A percentile compares a stretch with the other conserved stretches of the same genome.
Evolutionary conservation across 2,329 filamentous ascomycete genomes (phyloP).

Genomic region (Ophiosphaerella korrae): DNA sequence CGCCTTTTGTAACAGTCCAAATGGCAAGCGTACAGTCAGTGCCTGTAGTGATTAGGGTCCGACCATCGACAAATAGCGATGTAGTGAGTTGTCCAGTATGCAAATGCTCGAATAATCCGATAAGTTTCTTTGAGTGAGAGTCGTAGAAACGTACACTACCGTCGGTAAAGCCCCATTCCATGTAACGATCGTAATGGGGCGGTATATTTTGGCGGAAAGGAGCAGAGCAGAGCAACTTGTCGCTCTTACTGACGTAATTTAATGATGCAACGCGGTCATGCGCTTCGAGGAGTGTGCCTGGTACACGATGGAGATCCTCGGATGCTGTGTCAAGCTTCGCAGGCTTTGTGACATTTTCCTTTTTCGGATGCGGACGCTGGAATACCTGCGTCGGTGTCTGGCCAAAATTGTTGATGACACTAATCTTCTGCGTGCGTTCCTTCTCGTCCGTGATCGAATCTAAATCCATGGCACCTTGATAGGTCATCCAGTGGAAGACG

Average conservation of each 20-base stretch:
- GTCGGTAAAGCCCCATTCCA: slow-evolving; percentile 96
- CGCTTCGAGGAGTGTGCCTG: slow-evolving; percentile 75
- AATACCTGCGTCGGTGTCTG: slow-evolving; percentile 98
- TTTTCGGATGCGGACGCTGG: slow-evolving; percentile 75
- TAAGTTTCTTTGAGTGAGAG: slow-evolving; percentile 78
- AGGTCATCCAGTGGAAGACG: slow-evolving; percentile 94
- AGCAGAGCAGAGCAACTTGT: slow-evolving; percentile 81
- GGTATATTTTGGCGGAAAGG: slow-evolving; percentile 87
- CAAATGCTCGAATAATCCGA: slow-evolving; percentile 90
- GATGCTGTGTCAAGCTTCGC: slow-evolving; percentile 78
- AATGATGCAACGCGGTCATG: slow-evolving; percentile 81
- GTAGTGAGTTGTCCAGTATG: slow-evolving; percentile 89
- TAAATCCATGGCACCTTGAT: slow-evolving; percentile 89
- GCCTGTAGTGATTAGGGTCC: slow-evolving; percentile 88
- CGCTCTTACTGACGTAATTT: slow-evolving; percentile 76
- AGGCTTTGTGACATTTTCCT: slow-evolving; percentile 68
- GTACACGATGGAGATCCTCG: slow-evolving; percentile 75
- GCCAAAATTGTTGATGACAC: slow-evolving; percentile 97
- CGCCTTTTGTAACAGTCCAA: slow-evolving; percentile 72
- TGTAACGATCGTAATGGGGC: slow-evolving; percentile 83
- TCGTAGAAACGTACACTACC: slow-evolving; percentile 90
- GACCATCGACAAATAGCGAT: slow-evolving; percentile 84
- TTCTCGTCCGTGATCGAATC: slow-evolving; percentile 89
- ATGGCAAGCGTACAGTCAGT: slow-evolving; percentile 90
- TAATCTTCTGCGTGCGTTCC: slow-evolving; percentile 85